A percentile compares a stretch with the other conserved stretches of the same genome.
Conservation (phyloP, 306 rosid species). For the Rosa persica region DNA sequence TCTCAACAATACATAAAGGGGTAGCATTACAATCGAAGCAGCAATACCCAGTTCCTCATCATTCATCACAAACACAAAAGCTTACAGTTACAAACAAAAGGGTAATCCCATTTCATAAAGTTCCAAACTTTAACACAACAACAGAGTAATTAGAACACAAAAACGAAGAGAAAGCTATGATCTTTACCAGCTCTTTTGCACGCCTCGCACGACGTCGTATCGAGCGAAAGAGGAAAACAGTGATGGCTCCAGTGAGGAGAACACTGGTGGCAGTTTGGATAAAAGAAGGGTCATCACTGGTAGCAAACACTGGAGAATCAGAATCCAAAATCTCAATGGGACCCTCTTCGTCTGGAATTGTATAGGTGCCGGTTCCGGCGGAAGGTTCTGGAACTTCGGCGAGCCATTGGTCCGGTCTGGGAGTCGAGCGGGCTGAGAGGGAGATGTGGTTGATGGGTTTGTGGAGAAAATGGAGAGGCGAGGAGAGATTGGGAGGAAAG, state of each 20-base stretch:
- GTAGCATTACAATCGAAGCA: not conserved
- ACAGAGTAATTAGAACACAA: not conserved
- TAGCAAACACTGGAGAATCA: slow-evolving; percentile 62
- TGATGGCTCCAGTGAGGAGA: slow-evolving; percentile 83
- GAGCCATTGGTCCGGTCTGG: slow-evolving; percentile 36
- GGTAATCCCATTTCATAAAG: slow-evolving; percentile 1
- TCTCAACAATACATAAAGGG: not conserved
- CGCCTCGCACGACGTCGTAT: slow-evolving; percentile 89
- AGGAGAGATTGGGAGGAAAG: slow-evolving; percentile 24
- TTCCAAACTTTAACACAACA: not conserved
- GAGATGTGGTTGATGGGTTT: slow-evolving; percentile 44
- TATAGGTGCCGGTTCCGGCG: slow-evolving; percentile 6
- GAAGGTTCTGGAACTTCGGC: slow-evolving; percentile 45
- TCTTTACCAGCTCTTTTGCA: slow-evolving; percentile 65
- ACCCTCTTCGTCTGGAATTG: slow-evolving; percentile 41
- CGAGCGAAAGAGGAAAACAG: slow-evolving; percentile 81
- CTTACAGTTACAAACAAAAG: not conserved
- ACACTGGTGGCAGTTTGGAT: slow-evolving; percentile 83
- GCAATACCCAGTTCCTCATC: not conserved
- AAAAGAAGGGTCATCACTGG: slow-evolving; percentile 71
- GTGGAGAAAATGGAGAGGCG: slow-evolving; percentile 30
- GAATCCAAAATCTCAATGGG: slow-evolving; percentile 63
- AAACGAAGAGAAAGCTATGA: not conserved
- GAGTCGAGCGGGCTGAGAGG: slow-evolving; percentile 35
- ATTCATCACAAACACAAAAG: not conserved